Conservation (phyloP, 2,329 filamentous ascomycete genomes). For the Alternaria sp. region DNA sequence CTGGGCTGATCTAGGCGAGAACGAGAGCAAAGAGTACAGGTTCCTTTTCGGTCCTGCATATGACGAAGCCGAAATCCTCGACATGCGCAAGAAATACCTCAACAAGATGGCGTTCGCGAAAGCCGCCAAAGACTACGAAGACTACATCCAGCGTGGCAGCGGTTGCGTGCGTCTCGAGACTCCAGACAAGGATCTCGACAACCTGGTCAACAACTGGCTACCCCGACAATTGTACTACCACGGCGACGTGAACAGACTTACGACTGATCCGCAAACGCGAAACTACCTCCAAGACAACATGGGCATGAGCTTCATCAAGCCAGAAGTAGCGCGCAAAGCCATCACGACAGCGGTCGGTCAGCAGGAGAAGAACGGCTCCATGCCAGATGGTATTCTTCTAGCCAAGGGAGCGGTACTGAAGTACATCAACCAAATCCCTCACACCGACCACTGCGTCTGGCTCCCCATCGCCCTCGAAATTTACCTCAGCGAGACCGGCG, state of each 20-base stretch:
- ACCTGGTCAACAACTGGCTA: conserved; percentile 66
- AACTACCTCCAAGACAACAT: conserved; percentile 68
- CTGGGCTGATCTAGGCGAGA: conserved; percentile 49
- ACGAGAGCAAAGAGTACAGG: conserved; percentile 56
- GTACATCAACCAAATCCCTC: conserved; percentile 67
- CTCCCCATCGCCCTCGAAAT: conserved; percentile 61
- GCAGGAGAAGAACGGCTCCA: conserved; percentile 61
- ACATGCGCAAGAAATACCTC: conserved; percentile 57
- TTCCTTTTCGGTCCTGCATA: conserved; percentile 63
- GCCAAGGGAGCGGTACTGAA: conserved; percentile 63
- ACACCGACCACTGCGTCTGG: conserved; percentile 67
- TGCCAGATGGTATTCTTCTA: conserved; percentile 64
- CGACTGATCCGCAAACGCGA: conserved; percentile 64
- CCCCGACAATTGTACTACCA: conserved; percentile 65
- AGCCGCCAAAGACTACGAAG: conserved; percentile 56
- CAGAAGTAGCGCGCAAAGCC: conserved; percentile 56
- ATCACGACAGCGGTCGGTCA: conserved; percentile 60
- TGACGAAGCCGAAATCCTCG: conserved; percentile 58
- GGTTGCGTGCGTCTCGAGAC: conserved; percentile 62
- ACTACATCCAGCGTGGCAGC: conserved; percentile 58
- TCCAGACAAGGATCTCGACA: conserved; percentile 61
- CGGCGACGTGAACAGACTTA: conserved; percentile 64
- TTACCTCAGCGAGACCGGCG: conserved; percentile 62
- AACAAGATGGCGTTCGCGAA: conserved; percentile 56
- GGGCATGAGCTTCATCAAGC: conserved; percentile 65